Conservation (phyloP, 345 rosid genomes). For the Isatis tinctoria region DNA sequence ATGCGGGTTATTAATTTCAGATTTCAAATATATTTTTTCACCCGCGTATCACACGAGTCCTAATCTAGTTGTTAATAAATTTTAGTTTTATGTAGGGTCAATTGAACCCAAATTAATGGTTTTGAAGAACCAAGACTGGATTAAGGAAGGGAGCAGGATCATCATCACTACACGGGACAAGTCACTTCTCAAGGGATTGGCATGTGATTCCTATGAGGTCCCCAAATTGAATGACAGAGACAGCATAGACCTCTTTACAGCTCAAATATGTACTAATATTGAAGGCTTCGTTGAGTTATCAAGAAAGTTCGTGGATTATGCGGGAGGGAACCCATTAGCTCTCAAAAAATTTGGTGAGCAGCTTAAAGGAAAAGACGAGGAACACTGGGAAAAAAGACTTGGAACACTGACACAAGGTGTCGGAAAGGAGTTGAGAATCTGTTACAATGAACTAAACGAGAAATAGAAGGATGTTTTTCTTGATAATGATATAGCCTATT, state of each 20-base stretch:
- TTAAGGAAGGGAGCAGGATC: conserved; percentile 20
- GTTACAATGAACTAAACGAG: conserved; percentile 14
- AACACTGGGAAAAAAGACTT: conserved; percentile 16
- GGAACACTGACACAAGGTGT: background rate
- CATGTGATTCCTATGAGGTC: background rate
- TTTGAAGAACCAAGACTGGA: background rate
- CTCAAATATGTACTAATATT: background rate
- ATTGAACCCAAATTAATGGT: too few species aligned
- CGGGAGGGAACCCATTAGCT: conserved; percentile 37
- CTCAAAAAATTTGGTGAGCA: conserved; percentile 20
- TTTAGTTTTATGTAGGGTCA: too few species aligned
- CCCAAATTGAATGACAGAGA: conserved; percentile 1
- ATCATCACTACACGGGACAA: conserved; percentile 16
- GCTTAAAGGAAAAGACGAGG: background rate
- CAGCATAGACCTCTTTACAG: conserved; percentile 13
- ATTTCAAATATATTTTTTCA: too few species aligned
- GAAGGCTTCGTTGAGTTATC: conserved; percentile 2
- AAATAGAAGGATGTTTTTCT: conserved; percentile 24
- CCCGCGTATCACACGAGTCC: too few species aligned
- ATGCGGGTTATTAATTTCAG: too few species aligned
- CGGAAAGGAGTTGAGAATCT: background rate
- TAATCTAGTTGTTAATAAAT: too few species aligned
- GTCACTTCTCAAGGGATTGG: background rate
- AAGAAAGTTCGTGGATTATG: background rate
- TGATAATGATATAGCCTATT: conserved; percentile 35